Evolutionary conservation across 2,329 filamentous ascomycete genomes (phyloP).

Genomic region (Raffaelea arxii): DNA sequence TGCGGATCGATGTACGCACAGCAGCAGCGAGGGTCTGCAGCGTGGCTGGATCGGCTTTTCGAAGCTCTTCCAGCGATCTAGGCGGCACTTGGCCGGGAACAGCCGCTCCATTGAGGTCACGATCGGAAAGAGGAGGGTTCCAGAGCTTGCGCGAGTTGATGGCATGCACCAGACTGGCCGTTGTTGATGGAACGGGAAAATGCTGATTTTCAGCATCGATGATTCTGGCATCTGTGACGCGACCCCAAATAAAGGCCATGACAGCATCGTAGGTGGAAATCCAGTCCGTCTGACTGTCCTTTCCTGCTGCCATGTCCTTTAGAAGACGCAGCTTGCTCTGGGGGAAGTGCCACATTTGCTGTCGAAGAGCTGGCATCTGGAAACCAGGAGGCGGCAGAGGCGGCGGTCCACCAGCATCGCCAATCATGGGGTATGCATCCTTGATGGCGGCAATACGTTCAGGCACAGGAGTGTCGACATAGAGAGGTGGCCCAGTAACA

Average conservation of each 20-base stretch:
- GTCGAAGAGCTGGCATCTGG: slow-evolving; percentile 6
- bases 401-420: slow-evolving; percentile 7
- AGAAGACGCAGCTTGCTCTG: slow-evolving; percentile 30
- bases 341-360: slow-evolving; percentile 28
- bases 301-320: slow-evolving; percentile 24
- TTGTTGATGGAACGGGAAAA: no score
- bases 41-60: not conserved
- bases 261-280: slow-evolving; percentile 37
- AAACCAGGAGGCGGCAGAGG: slow-evolving; percentile 6
- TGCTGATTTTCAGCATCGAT: no score
- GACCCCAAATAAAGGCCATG: slow-evolving; percentile 31
- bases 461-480: slow-evolving; percentile 4
- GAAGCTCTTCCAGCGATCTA: not conserved
- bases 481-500: slow-evolving; percentile 2
- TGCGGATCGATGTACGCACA: slow-evolving; percentile 16
- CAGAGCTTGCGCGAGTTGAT: slow-evolving; percentile 15
- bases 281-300: slow-evolving; percentile 22
- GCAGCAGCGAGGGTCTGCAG: slow-evolving; percentile 13
- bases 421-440: not conserved
- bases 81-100: slow-evolving; percentile 6
- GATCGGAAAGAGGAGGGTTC: slow-evolving; percentile 15
- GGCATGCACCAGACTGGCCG: slow-evolving; percentile 13
- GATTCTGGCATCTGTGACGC: slow-evolving; percentile 23
- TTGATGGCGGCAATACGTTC: not conserved
- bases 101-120: slow-evolving; percentile 16